phyloP scores from a whole-genome alignment of 306 rosid species.

The Fragaria iinumae region DNA sequence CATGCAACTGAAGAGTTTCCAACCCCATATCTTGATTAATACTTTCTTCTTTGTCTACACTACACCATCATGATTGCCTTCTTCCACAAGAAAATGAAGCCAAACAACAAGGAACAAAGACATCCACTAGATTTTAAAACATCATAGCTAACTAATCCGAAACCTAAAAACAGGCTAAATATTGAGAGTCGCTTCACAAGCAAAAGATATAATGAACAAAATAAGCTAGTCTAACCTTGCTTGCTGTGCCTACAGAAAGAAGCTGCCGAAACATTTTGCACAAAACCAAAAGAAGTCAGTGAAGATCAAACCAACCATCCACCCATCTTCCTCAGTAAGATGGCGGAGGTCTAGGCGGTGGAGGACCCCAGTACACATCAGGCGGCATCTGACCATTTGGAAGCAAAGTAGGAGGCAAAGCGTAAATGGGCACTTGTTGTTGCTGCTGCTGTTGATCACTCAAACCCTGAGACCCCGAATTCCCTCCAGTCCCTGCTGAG shows the following conservation, averaged over 20 bases:
- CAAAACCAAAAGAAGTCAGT: conserved; percentile 8
- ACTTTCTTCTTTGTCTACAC: conserved; percentile 27
- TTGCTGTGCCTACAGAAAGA: conserved; percentile 39
- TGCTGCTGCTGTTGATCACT: conserved; percentile 21
- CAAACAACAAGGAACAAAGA: conserved; percentile 22
- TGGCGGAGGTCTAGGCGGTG: conserved; percentile 55
- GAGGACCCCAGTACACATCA: conserved; percentile 73
- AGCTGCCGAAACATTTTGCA: conserved; percentile 24
- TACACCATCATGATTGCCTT: conserved; percentile 18
- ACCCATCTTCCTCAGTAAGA: conserved; percentile 34
- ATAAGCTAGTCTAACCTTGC: conserved; percentile 24
- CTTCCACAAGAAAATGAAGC: conserved; percentile 4
- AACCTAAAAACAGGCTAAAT: conserved; percentile 18
- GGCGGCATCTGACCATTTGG: conserved; percentile 68
- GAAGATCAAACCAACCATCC: conserved; percentile 9
- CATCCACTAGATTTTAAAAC: conserved; percentile 19
- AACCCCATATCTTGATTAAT: conserved; percentile 22
- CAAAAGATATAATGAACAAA: conserved; percentile 29
- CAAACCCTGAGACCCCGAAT: conserved; percentile 42
- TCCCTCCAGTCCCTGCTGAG: conserved; percentile 28
- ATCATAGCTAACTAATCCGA: not conserved
- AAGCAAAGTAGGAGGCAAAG: conserved; percentile 62
- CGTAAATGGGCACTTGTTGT: conserved; percentile 48
- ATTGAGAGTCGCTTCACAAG: conserved; percentile 11
- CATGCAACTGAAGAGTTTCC: not conserved